Evolutionary conservation across 352 stramenopile species (phyloP), one percentile per base, ranked within the genome.

Genomic region (Globisporangium emineosum): DNA sequence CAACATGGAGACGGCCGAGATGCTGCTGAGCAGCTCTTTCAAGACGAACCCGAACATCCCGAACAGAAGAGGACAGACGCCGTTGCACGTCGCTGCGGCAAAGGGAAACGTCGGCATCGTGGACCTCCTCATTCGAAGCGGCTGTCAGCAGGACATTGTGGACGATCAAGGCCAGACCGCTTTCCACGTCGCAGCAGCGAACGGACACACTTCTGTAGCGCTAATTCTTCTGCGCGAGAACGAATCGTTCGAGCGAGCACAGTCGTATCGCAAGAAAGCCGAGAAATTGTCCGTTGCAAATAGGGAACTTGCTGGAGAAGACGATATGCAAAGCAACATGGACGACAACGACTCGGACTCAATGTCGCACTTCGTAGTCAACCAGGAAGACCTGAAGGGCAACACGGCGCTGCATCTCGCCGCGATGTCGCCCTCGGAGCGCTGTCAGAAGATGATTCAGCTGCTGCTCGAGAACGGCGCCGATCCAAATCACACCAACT

Each of bases 161-260:
- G 87, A 95, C 57, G 87, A 95, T 45, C 83, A 95, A 76, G 87
- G 87, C 1, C 87, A 95, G 55, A 93, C 74, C 10, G 83, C 87
- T 5, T 94, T 95, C 61, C 83, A 94, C 49, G 71, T 92, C 29
- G 87, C 87, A 17, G 81, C 87, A 60, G 85, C 83, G 10, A 89
- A 92, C 57, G 87, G 87, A 3, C 83, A 95, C 57, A 93, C 82
- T 21, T 69, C 80, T 0, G 87, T 94, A 3, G 80, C 81, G 13
- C 71, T 93, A 7, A 74, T 93, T 45, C 58, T 95, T 30, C 71
- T 95, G 54, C 86, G 91, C 45, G 73, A 88, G 40, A 91, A 81
- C 32, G 81, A 90, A 40, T 63, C 65, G 25, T 66, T 66, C 25
- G 57, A 70, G 59, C 57, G 51, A 30, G 33, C 30, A 23, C 57